These are phyloP conservation scores for Leccinum griseonigrum DNA, from an alignment of 1,284 basidiomycete species.

Conservation along the genomic window DNA sequence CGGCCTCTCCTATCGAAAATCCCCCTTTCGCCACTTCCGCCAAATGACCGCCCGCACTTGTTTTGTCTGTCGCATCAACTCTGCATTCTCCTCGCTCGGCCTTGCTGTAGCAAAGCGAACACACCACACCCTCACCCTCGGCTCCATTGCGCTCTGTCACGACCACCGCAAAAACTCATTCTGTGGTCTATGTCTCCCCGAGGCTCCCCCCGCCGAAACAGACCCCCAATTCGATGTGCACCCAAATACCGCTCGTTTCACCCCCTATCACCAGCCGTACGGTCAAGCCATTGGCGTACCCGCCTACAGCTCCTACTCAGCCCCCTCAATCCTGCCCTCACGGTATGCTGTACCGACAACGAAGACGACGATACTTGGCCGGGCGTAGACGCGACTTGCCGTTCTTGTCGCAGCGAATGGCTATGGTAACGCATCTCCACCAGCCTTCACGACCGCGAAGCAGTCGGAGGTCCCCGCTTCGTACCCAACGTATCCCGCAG, in stretches of 20 bases:
- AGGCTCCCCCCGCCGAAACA: slow-evolving; percentile 45
- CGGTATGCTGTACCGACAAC: slow-evolving; percentile 59
- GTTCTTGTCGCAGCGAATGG: slow-evolving; percentile 57
- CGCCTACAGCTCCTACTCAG: slow-evolving; percentile 27
- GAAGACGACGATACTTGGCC: slow-evolving; percentile 70
- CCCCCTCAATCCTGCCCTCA: slow-evolving; percentile 28
- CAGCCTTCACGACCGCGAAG: slow-evolving; percentile 52
- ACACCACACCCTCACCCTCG: slow-evolving; percentile 41
- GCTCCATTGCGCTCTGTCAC: slow-evolving; percentile 52
- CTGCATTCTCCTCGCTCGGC: slow-evolving; percentile 47
- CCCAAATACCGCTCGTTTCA: slow-evolving; percentile 31
- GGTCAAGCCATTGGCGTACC: slow-evolving; percentile 25
- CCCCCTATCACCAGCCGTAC: slow-evolving; percentile 33
- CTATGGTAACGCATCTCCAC: slow-evolving; percentile 54
- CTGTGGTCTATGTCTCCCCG: slow-evolving; percentile 68
- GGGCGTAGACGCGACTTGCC: slow-evolving; percentile 61
- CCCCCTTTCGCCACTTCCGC: slow-evolving; percentile 44
- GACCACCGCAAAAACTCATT: slow-evolving; percentile 60
- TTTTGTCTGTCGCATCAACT: slow-evolving; percentile 68
- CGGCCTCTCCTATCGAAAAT: slow-evolving; percentile 31
- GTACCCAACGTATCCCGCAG: slow-evolving; percentile 20
- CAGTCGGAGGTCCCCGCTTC: slow-evolving; percentile 50
- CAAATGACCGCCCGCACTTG: slow-evolving; percentile 46
- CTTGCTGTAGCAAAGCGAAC: slow-evolving; percentile 48
- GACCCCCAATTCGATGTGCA: slow-evolving; percentile 39